A percentile compares a stretch with the other conserved stretches of the same genome.
These are phyloP conservation scores for Spathaspora hagerdaliae DNA, from an alignment of 805 yeast species.

Conservation along the genomic window DNA sequence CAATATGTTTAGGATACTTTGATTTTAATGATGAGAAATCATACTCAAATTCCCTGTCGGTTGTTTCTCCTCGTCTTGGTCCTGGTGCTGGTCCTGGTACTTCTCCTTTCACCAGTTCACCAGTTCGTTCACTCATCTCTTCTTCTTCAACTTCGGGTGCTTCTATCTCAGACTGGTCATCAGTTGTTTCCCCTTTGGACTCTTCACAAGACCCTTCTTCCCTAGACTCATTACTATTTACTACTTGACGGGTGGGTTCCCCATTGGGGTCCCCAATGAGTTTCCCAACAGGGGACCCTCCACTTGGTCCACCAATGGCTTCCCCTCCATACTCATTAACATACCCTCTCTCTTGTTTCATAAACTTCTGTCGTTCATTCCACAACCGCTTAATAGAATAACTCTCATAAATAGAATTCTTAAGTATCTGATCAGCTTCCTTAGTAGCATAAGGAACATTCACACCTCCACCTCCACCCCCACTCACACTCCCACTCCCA, in stretches of 20 bases:
- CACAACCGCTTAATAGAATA: conserved; percentile 69
- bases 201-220: too few species aligned
- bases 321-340: conserved; percentile 13
- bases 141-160: neutral
- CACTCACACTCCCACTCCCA: conserved; percentile 8
- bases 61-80: too few species aligned
- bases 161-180: neutral
- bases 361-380: conserved; percentile 65
- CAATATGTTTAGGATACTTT: conserved; percentile 31
- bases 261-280: too few species aligned
- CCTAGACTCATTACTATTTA: too few species aligned
- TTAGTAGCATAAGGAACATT: conserved; percentile 66
- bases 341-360: conserved; percentile 66
- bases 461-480: neutral
- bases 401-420: conserved; percentile 58
- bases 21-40: conserved; percentile 14
- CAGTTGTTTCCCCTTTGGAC: too few species aligned
- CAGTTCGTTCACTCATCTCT: neutral
- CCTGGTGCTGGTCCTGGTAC: too few species aligned
- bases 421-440: conserved; percentile 73
- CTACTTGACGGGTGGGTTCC: too few species aligned
- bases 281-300: conserved; percentile 7
- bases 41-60: conserved; percentile 22
- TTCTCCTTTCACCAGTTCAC: too few species aligned
- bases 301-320: neutral